Conservation (phyloP, 352 stramenopile genomes). For the Globisporangium acanthophoron region DNA sequence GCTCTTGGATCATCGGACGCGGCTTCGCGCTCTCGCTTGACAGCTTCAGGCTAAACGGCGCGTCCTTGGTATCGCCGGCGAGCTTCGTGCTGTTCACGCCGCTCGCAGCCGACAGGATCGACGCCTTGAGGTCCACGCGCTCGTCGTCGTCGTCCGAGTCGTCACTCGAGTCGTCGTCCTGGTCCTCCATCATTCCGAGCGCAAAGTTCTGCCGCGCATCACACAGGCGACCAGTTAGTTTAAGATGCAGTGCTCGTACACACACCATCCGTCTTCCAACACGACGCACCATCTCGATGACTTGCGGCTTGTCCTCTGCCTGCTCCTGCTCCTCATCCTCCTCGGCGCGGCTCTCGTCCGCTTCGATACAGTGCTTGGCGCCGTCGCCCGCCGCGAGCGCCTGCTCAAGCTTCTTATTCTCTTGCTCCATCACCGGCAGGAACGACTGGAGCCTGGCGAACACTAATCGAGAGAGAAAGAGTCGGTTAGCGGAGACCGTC, state of each 20-base stretch:
- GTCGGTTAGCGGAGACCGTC: not conserved
- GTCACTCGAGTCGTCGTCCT: slow-evolving; percentile 20
- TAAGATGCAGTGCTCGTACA: not conserved
- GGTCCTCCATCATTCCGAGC: slow-evolving; percentile 60
- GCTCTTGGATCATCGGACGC: slow-evolving; percentile 65
- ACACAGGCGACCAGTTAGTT: not conserved
- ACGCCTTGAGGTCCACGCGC: slow-evolving; percentile 19
- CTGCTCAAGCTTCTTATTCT: slow-evolving; percentile 73
- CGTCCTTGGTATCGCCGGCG: not conserved
- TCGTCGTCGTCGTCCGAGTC: slow-evolving; percentile 17
- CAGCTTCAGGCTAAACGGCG: slow-evolving; percentile 30
- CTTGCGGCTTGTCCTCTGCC: slow-evolving; percentile 21
- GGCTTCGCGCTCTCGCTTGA: slow-evolving; percentile 32
- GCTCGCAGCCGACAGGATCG: slow-evolving; percentile 2
- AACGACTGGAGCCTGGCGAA: slow-evolving; percentile 73
- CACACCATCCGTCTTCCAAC: no score
- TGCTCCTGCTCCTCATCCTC: not conserved
- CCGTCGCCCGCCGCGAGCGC: slow-evolving; percentile 51
- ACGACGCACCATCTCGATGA: slow-evolving; percentile 75
- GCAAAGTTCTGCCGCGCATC: slow-evolving; percentile 56
- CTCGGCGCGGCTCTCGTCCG: slow-evolving; percentile 21
- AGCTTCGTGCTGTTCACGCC: not conserved
- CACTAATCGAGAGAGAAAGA: slow-evolving; percentile 21
- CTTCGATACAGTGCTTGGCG: slow-evolving; percentile 71
- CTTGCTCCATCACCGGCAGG: slow-evolving; percentile 59